phyloP scores from a whole-genome alignment of 805 yeast species.

The Saccharomyces cerevisiae region DNA sequence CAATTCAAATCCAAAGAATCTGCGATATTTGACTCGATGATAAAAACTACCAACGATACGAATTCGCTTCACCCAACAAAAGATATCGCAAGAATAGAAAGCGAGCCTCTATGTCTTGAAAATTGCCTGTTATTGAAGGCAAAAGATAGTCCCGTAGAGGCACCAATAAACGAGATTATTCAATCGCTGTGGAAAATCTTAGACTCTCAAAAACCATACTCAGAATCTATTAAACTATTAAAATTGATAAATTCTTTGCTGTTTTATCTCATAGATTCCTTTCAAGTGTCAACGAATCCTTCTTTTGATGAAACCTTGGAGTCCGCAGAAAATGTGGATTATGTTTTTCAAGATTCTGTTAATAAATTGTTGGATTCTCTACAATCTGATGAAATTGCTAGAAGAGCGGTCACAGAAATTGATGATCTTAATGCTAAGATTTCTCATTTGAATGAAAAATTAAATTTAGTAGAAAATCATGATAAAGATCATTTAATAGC shows the following conservation, averaged over 20 bases:
- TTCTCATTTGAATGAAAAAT: conserved; percentile 50
- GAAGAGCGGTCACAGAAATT: conserved; percentile 60
- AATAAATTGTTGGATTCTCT: conserved; percentile 62
- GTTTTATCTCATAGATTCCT: conserved; percentile 57
- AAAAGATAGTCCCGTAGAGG: conserved; percentile 58
- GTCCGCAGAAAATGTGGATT: conserved; percentile 34
- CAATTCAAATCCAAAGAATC: conserved; percentile 40
- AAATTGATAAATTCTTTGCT: conserved; percentile 44
- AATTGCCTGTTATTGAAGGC: conserved; percentile 16
- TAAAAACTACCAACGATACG: conserved; percentile 22
- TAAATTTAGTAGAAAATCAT: conserved; percentile 12
- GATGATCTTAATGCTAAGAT: conserved; percentile 37
- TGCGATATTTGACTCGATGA: conserved; percentile 13
- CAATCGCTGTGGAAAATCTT: conserved; percentile 44
- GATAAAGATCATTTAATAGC: conserved; percentile 32
- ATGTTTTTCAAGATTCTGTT: conserved; percentile 70
- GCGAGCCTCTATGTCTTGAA: conserved; percentile 22
- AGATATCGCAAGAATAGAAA: conserved; percentile 18
- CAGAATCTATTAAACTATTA: conserved; percentile 36
- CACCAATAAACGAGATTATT: conserved; percentile 49
- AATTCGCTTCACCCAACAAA: not conserved
- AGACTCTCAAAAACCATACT: conserved; percentile 43
- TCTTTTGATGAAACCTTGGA: conserved; percentile 32
- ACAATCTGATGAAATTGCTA: conserved; percentile 80
- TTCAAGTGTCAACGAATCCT: conserved; percentile 29